A percentile compares a stretch with the other conserved stretches of the same genome.
These are phyloP conservation scores for Alternaria alternata DNA, from an alignment of 2,329 filamentous ascomycete species.

Conservation along the genomic window DNA sequence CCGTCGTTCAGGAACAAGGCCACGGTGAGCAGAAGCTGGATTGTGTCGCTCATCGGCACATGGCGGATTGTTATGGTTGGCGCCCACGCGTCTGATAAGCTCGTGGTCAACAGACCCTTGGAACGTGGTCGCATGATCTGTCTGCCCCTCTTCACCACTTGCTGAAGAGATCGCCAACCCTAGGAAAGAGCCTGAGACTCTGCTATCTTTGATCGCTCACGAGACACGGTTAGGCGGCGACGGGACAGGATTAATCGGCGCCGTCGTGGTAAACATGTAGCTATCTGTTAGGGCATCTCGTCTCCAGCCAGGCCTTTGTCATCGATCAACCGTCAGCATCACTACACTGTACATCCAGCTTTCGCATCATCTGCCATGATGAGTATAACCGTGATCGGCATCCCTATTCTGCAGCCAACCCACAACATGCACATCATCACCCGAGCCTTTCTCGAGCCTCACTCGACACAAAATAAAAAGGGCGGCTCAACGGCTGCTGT, in stretches of 20 bases:
- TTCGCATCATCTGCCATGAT: conserved; percentile 10
- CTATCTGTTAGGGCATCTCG: background rate
- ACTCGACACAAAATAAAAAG: background rate
- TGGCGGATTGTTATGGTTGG: background rate
- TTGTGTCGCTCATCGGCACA: conserved; percentile 12
- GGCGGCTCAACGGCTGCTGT: conserved; percentile 22
- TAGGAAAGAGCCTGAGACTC: conserved; percentile 6
- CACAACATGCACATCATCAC: background rate
- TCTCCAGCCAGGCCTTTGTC: background rate
- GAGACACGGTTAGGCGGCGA: conserved; percentile 27
- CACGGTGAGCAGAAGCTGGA: background rate
- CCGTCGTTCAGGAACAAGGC: conserved; percentile 1
- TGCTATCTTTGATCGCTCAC: conserved; percentile 23
- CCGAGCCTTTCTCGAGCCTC: background rate
- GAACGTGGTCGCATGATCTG: conserved; percentile 38
- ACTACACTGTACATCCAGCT: conserved; percentile 10
- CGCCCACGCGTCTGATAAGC: conserved; percentile 28
- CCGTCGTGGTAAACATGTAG: background rate
- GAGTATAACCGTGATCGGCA: conserved; percentile 23
- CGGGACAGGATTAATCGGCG: conserved; percentile 25
- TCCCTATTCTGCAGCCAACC: conserved; percentile 7
- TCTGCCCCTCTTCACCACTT: conserved; percentile 34
- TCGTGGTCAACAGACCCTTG: conserved; percentile 22
- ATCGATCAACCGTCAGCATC: background rate
- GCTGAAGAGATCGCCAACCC: conserved; percentile 26